These are phyloP conservation scores for Helotiales sp. DNA, from an alignment of 2,329 filamentous ascomycete species.

Conservation along the genomic window DNA sequence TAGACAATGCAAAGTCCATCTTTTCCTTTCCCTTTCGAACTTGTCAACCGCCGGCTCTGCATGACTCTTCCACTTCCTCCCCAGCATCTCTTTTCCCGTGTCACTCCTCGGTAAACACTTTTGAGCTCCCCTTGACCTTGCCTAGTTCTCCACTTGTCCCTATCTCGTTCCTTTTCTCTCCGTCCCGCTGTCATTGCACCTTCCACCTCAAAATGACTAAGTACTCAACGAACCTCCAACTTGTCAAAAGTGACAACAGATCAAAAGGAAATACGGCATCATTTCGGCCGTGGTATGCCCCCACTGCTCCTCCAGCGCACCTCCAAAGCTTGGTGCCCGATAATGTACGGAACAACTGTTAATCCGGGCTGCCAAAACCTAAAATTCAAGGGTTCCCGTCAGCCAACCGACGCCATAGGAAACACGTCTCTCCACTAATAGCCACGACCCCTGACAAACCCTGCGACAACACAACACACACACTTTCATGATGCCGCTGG, in stretches of 20 bases:
- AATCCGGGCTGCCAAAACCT: constrained; percentile 1
- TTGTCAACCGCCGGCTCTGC: not conserved
- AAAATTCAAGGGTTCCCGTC: constrained; percentile 14
- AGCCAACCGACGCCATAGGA: constrained; percentile 26
- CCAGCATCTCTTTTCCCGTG: not conserved
- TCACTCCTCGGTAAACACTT: too few relatives aligned
- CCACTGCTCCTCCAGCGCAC: constrained; percentile 3
- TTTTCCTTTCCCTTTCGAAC: not conserved
- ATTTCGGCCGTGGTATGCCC: constrained; percentile 1
- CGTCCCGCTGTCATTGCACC: not conserved
- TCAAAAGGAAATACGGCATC: not conserved
- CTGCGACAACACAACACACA: constrained; percentile 23
- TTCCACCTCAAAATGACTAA: not conserved
- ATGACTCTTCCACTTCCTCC: not conserved
- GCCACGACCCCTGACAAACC: not conserved
- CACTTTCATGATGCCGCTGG: constrained; percentile 25
- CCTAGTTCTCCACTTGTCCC: too few relatives aligned
- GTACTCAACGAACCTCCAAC: not conserved
- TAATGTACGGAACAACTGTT: constrained; percentile 6
- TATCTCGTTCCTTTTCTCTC: not conserved
- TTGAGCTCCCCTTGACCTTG: too few relatives aligned
- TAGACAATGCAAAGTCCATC: too few relatives aligned
- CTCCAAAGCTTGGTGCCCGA: constrained; percentile 12
- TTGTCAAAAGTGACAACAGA: constrained; percentile 2
- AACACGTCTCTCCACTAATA: constrained; percentile 31